Evolutionary conservation across 2,329 filamentous ascomycete genomes (phyloP), one percentile per base, ranked within the genome.

Genomic region (Hymenoscyphus albidus): DNA sequence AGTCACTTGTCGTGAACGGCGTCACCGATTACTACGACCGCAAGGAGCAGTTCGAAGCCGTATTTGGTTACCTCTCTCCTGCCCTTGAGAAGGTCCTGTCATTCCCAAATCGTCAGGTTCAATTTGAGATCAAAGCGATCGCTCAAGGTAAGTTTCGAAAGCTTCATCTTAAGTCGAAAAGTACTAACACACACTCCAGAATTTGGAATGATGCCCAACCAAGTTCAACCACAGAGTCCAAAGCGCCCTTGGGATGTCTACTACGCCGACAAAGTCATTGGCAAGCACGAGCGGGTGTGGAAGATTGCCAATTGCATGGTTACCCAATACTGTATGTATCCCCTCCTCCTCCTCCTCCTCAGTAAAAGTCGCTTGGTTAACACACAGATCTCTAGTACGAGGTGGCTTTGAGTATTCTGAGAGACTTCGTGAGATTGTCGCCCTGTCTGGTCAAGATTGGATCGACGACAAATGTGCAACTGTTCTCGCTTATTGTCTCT

Each of bases 261-360:
- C 51, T 42, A 42, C 22, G 18, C 2, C 35, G 35, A 44, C 14
- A 42, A 9, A 10, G 16, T 7, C 18, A 57, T 62, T 13, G 12
- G 48, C 12, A n/a, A 54, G 32, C 27, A 54, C 10, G 55, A 58
- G 9, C 18, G n/a, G 14, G 32, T 35, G 7, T 54, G 58, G 13
- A 40, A 58, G 31, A 39, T 63, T 39, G 61, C 61, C 18, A 38
- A 38, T 42, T 31, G 38, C 22, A 63, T 63, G 62, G 14, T 63
- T 16, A 40, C 18, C 38, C 18, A 35, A 16, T 63, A 63, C 56
- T 13, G 62, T 63, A 56, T 38, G 57, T 40, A 12, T 32, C 16
- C n/a, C n/a, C 22, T 13, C 14, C n/a, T 18, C 32, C 38, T 18
- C 32, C 38, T 32, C 27, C 14, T 13, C 16, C 40, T 22, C 22